Evolutionary conservation across 805 yeast species (phyloP), one percentile per base, ranked within the genome.

Genomic region (Danielia reshetovae): DNA sequence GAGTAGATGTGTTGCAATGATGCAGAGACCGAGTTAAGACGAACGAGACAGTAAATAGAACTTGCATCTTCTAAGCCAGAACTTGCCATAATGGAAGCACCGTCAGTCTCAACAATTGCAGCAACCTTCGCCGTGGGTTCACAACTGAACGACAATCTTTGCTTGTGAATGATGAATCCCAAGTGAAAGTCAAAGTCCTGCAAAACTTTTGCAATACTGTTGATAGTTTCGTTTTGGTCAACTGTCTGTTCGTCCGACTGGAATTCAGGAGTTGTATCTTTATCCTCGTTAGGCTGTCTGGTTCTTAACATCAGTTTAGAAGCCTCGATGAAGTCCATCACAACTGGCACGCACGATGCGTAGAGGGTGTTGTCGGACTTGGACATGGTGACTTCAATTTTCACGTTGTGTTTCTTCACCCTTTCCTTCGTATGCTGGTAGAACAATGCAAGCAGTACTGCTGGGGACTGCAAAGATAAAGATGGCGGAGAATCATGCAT

Each of bases 61-160:
- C 32, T 42, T 4, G 32, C 18, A 0, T 36, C 28, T 22, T 40
- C 43, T 10, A 36, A 18, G 1, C 75, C 72, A 1, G 85, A 66
- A 27, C 74, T 73, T 7, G 82, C 43, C 32, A 76, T 75, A 23
- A 86, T 45, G 15, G 70, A 74, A n/a, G 86, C 73, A 0, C 82
- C 80, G 14, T 79, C 82, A 15, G 81, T 72, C 6, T 87, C 83
- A 11, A 87, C 80, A 23, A 83, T 75, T 0, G 97, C 94, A 24
- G 87, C 88, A 2, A 93, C 93, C 52, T 85, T 87, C 0, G 97
- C 97, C 12, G 81, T 81, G 1, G 98, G 98, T 41, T 85, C 90
- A 69, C 98, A 93, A 46, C 95, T 84, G 34, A 93, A 64, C 2
- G 83, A 74, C 15, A 93, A 54, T 28, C 74, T 75, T 54, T 93